Evolutionary conservation across 2,329 filamentous ascomycete genomes (phyloP).

Genomic region (Penicillium sp.): DNA sequence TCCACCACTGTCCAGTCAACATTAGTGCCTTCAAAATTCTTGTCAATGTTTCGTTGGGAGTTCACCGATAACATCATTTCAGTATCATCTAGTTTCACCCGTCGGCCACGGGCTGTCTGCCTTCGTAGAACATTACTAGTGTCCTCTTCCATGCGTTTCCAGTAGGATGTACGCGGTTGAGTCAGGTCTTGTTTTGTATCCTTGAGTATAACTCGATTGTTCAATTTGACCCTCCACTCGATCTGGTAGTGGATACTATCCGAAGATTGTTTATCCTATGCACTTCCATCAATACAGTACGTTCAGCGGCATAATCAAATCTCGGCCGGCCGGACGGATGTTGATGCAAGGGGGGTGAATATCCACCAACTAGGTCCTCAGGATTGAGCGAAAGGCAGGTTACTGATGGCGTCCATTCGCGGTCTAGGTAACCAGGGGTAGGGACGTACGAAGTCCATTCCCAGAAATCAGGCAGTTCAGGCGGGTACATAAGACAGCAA

Average conservation of each 20-base stretch:
- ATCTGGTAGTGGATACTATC: slow-evolving; percentile 13
- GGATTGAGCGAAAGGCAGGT: too few species aligned
- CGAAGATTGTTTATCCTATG: neutral
- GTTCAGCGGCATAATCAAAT: too few species aligned
- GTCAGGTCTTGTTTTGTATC: slow-evolving; percentile 23
- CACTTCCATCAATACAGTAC: too few species aligned
- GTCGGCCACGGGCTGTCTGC: slow-evolving; percentile 20
- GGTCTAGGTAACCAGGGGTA: too few species aligned
- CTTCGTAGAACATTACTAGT: slow-evolving; percentile 14
- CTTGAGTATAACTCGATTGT: slow-evolving; percentile 19
- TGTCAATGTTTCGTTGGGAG: slow-evolving; percentile 19
- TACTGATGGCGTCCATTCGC: too few species aligned
- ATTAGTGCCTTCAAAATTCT: slow-evolving; percentile 23
- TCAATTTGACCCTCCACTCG: slow-evolving; percentile 14
- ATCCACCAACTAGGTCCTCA: too few species aligned
- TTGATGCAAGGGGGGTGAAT: too few species aligned
- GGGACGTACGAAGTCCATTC: too few species aligned
- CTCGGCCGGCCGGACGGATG: too few species aligned
- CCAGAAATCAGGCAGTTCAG: too few species aligned
- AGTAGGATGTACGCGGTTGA: slow-evolving; percentile 16
- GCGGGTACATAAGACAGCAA: too few species aligned
- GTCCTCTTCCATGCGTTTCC: slow-evolving; percentile 17
- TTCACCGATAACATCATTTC: slow-evolving; percentile 9
- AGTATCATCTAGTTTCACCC: slow-evolving; percentile 25
- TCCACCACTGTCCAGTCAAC: slow-evolving; percentile 25